Conservation (phyloP, 2,329 filamentous ascomycete species). For the Diplodia scrobiculata region DNA sequence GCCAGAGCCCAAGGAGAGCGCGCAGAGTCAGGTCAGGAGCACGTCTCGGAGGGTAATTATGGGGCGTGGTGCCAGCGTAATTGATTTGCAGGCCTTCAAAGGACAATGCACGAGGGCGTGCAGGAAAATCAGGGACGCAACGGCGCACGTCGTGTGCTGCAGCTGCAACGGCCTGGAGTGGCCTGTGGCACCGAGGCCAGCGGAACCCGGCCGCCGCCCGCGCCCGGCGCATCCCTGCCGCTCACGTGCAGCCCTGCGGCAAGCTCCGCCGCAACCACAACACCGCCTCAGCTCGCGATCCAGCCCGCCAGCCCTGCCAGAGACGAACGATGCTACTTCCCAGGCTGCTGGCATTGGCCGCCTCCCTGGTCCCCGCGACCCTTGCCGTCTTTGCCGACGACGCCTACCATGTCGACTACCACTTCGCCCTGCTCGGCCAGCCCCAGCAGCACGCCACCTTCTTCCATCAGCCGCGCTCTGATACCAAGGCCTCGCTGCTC, state of each 20-base stretch:
- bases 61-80: constrained; percentile 20
- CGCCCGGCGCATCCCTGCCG: constrained; percentile 6
- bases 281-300: constrained; percentile 18
- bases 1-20: neutral
- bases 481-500: constrained; percentile 82
- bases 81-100: constrained; percentile 4
- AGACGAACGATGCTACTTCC: constrained; percentile 42
- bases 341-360: constrained; percentile 42
- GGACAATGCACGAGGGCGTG: constrained; percentile 15
- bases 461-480: constrained; percentile 83
- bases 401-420: constrained; percentile 88
- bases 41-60: constrained; percentile 4
- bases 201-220: neutral
- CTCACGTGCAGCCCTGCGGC: constrained; percentile 17
- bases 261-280: constrained; percentile 15
- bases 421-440: constrained; percentile 82
- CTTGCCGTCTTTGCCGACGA: constrained; percentile 84
- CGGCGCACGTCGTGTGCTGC: constrained; percentile 23
- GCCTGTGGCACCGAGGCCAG: neutral
- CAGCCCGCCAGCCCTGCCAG: constrained; percentile 21
- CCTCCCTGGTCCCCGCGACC: constrained; percentile 54
- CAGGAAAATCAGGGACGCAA: constrained; percentile 25
- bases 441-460: constrained; percentile 84
- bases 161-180: constrained; percentile 10
- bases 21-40: neutral